A percentile compares a stretch with the other conserved stretches of the same genome.
Evolutionary conservation across 2,329 filamentous ascomycete species (phyloP).

Genomic region (Colletotrichum karsti): DNA sequence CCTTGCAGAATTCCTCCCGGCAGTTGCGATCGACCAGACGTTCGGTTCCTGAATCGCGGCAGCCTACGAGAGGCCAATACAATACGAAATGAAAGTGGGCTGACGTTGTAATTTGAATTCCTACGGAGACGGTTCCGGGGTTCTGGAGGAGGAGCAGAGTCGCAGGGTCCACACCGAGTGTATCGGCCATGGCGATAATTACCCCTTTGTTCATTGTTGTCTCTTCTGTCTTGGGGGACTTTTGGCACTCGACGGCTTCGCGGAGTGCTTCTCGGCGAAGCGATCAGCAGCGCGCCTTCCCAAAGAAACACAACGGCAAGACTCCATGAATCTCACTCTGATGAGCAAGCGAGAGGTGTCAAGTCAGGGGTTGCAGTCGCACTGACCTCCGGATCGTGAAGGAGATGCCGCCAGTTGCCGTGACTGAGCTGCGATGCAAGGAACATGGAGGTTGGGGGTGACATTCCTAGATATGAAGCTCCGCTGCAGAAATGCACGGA

Average conservation of each 20-base stretch:
- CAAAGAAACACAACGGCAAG: too few relatives aligned
- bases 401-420: not conserved
- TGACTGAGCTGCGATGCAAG: not conserved
- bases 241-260: not conserved
- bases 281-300: not conserved
- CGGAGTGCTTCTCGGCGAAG: not conserved
- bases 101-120: slow-evolving; percentile 1
- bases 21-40: not conserved
- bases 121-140: not conserved
- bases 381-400: not conserved
- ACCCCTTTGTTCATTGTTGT: not conserved
- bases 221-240: not conserved
- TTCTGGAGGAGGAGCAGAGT: not conserved
- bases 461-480: not conserved
- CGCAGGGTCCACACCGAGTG: not conserved
- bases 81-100: not conserved
- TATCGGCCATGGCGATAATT: not conserved
- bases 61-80: not conserved
- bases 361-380: not conserved
- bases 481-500: not conserved
- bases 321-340: not conserved
- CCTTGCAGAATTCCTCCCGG: not conserved
- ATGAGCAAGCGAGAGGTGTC: not conserved
- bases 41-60: slow-evolving; percentile 2
- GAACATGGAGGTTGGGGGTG: not conserved